Evolutionary conservation across 345 rosid genomes (phyloP).

Genomic region (Populus tremula): DNA sequence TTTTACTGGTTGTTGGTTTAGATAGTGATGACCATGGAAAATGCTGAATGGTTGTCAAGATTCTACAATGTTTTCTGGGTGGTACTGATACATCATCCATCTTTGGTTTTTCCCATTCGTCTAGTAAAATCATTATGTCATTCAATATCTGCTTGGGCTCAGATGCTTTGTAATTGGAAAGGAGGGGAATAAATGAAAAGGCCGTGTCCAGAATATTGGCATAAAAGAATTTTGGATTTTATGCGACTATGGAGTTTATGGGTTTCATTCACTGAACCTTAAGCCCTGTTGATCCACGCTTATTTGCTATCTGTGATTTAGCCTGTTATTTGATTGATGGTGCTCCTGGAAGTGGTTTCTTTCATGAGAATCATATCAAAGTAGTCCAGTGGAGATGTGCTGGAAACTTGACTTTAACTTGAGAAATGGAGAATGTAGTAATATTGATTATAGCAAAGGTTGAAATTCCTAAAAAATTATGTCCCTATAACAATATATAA

Average conservation of each 20-base stretch:
- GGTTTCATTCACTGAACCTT: not conserved
- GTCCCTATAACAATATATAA: not conserved
- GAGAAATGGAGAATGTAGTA: not conserved
- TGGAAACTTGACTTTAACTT: not conserved
- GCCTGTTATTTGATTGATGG: not conserved
- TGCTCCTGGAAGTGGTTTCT: not conserved
- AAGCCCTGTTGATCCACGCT: not conserved
- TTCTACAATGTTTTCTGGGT: not conserved
- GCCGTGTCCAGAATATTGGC: not conserved
- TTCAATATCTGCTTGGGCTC: not conserved
- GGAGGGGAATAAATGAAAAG: not conserved
- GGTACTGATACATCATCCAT: not conserved
- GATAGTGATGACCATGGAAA: not conserved
- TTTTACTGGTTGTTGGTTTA: slow-evolving; percentile 2
- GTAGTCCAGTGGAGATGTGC: not conserved
- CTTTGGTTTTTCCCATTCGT: not conserved
- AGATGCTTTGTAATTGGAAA: not conserved
- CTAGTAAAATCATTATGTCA: too few species aligned
- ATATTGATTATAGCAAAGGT: not conserved
- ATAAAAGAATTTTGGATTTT: not conserved
- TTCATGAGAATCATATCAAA: not conserved
- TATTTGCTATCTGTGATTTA: not conserved
- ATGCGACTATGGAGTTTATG: not conserved
- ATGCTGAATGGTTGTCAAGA: not conserved
- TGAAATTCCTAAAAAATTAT: not conserved